These are phyloP conservation scores for Melampsora americana DNA, from an alignment of 1,284 basidiomycete genomes.

Conservation along the genomic window DNA sequence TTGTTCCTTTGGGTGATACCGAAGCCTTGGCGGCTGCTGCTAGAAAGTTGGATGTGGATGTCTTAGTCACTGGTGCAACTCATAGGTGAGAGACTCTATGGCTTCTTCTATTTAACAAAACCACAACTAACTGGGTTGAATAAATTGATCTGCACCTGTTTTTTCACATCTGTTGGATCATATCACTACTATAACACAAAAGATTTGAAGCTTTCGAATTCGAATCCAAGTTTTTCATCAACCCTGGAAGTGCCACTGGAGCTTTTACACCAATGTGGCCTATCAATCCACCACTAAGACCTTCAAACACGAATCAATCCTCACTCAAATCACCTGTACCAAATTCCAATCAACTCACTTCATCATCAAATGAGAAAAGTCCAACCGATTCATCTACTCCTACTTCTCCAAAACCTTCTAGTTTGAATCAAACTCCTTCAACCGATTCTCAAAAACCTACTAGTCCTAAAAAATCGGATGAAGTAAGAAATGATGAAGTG, in stretches of 20 bases:
- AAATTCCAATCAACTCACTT: not conserved
- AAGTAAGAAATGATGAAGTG: not conserved
- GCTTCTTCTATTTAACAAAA: not conserved
- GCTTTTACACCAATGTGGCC: constrained; percentile 59
- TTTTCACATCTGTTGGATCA: not conserved
- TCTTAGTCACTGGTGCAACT: constrained; percentile 87
- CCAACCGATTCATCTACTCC: constrained; percentile 5
- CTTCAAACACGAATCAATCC: not conserved
- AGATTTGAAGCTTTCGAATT: constrained; percentile 92
- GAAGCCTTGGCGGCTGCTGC: constrained; percentile 83
- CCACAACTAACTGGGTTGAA: not conserved
- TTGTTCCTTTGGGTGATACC: constrained; percentile 83
- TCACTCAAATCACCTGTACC: constrained; percentile 24
- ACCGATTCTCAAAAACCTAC: no score
- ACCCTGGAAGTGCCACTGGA: constrained; percentile 91
- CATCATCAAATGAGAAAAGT: constrained; percentile 5
- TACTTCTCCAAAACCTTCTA: constrained; percentile 5
- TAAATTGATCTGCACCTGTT: not conserved
- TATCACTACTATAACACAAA: constrained; percentile 22
- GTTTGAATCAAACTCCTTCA: not conserved
- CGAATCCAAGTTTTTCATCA: constrained; percentile 88
- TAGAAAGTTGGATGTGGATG: constrained; percentile 94
- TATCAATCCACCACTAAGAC: constrained; percentile 3
- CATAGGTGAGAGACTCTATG: constrained; percentile 67
- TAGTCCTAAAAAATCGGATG: no score